Evolutionary conservation across 1,284 basidiomycete species (phyloP), one percentile per base, ranked within the genome.

Genomic region (Pseudozyma pruni): DNA sequence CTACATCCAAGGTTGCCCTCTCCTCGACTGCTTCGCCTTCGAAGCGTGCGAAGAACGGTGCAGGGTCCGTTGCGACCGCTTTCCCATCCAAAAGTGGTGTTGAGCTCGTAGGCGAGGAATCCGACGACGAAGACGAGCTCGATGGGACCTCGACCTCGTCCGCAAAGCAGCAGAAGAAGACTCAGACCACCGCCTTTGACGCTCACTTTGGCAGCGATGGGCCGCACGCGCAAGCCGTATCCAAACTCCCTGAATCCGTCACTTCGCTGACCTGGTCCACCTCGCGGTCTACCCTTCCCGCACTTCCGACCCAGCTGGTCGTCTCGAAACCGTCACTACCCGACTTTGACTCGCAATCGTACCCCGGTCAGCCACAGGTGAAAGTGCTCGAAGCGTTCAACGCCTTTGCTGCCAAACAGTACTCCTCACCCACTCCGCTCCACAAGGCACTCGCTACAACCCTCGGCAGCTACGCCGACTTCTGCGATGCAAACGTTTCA

Each of bases 401-500:
- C 40, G 41, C 48, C 16, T 71, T 44, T 23, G 35, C 33, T 8
- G 32, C 46, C 27, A 60, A 67, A 37, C 51, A 61, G 38, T 61
- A 58, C 33, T 25, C 49, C 8, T 44, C 46, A 0, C 48, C 61
- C 2, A 54, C 58, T 2, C 29, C 48, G 9, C 51, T 60, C 14
- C 76, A 80, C 53, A 46, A 49, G 20, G 62, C 69, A 4, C 61
- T 79, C 17, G 47, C 74, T 4, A 49, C 56, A 20, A 41, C 49
- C 2, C 41, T 82, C 1, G 74, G 70, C 34, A 60, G 48, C 49
- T 80, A 79, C 52, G 55, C 43, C 33, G 78, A 81, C 52, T 43
- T 81, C 1, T 68, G 70, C 50, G 68, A 81, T 56, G 59, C 72
- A 32, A 57, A 63, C 29, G 52, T 76, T 4, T 17, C 62, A 3